Conservation (phyloP, 2,329 filamentous ascomycete genomes). For the Cytospora chrysosperma region DNA sequence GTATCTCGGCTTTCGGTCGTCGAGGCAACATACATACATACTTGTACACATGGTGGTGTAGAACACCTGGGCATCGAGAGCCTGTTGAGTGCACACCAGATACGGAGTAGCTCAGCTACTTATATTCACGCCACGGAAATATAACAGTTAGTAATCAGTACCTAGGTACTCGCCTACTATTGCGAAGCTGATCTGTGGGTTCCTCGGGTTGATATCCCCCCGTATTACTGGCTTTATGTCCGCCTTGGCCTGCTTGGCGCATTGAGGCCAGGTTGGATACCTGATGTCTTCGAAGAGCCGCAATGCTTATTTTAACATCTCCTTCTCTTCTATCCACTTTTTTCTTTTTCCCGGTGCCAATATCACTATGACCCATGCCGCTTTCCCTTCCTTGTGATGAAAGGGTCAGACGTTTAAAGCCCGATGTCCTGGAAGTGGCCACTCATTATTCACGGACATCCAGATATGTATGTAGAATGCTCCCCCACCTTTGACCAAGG, state of each 20-base stretch:
- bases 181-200: neutral
- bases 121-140: too few relatives aligned
- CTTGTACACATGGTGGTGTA: too few relatives aligned
- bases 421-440: neutral
- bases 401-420: neutral
- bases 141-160: neutral
- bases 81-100: neutral
- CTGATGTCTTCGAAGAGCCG: neutral
- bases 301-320: neutral
- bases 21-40: too few relatives aligned
- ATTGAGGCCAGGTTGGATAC: neutral
- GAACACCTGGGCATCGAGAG: too few relatives aligned
- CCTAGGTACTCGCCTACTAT: neutral
- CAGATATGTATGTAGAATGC: too few relatives aligned
- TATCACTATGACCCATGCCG: neutral
- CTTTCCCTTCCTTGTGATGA: neutral
- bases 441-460: too few relatives aligned
- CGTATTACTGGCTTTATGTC: neutral
- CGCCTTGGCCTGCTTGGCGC: neutral
- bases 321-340: neutral
- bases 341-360: too few relatives aligned
- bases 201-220: neutral
- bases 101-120: too few relatives aligned
- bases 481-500: too few relatives aligned
- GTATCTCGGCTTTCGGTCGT: too few relatives aligned